Evolutionary conservation across 2,329 filamentous ascomycete genomes (phyloP).

Genomic region (Aspergillus fijiensis): DNA sequence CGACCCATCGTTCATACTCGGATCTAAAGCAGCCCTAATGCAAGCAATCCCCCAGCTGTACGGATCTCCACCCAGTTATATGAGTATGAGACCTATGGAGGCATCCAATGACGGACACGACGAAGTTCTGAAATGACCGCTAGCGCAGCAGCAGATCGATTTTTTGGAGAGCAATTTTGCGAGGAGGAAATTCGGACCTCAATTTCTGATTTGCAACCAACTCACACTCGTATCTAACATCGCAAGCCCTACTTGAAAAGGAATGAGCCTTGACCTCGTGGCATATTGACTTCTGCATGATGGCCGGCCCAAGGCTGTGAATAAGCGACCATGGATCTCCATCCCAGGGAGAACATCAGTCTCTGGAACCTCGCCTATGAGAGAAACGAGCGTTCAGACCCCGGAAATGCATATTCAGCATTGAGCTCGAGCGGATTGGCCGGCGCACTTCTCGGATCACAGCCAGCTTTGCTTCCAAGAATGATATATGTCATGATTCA

Average conservation of each 20-base stretch:
- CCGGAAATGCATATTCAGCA: neutral
- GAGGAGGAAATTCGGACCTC: neutral
- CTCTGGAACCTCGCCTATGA: neutral
- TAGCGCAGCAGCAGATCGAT: neutral
- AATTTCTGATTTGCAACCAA: neutral
- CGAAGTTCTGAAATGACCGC: neutral
- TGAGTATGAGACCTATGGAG: neutral
- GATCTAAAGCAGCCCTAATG: conserved; percentile 1
- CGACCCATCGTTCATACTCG: conserved; percentile 1
- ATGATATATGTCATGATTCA: neutral
- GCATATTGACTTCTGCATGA: neutral
- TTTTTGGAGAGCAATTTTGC: neutral
- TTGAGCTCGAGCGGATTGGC: neutral
- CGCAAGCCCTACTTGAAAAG: neutral
- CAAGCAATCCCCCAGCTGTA: conserved; percentile 8
- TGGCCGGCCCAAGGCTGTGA: neutral
- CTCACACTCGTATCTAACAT: neutral
- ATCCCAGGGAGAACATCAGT: neutral
- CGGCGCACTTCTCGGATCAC: neutral
- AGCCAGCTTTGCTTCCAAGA: neutral
- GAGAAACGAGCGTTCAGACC: neutral
- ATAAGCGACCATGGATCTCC: neutral
- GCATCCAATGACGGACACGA: neutral
- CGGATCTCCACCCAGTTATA: neutral
- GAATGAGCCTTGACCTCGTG: neutral